phyloP scores from a whole-genome alignment of 441 rosid species.

The Raphanus hybrid region DNA sequence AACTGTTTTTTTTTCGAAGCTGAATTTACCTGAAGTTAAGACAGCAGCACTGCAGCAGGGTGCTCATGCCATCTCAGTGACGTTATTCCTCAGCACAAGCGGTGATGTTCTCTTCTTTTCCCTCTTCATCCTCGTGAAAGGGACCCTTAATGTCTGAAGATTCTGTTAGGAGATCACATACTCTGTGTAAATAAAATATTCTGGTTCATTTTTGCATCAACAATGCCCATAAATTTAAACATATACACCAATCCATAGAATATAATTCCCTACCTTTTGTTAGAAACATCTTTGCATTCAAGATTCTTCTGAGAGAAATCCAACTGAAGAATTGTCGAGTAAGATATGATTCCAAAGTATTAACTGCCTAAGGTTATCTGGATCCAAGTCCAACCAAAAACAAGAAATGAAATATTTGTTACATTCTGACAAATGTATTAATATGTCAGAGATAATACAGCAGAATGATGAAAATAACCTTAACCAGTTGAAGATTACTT shows the following conservation, averaged over 20 bases:
- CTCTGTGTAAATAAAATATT: not conserved
- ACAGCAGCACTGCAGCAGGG: not conserved
- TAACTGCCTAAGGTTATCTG: not conserved
- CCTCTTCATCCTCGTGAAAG: not conserved
- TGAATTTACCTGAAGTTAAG: not conserved
- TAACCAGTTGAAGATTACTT: not conserved
- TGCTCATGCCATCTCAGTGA: too few species aligned
- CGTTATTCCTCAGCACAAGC: not conserved
- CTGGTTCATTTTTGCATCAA: not conserved
- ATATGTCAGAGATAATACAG: constrained; percentile 12
- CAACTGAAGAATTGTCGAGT: not conserved
- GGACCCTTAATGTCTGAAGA: not conserved
- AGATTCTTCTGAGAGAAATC: not conserved
- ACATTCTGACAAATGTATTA: constrained; percentile 5
- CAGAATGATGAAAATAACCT: not conserved
- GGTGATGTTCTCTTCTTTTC: not conserved
- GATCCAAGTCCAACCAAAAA: not conserved
- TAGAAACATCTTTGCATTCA: not conserved
- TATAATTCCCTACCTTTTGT: not conserved
- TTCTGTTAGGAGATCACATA: not conserved
- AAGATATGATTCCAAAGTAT: not conserved
- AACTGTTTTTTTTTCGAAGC: not conserved
- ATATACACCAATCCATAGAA: not conserved
- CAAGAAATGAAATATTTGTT: constrained; percentile 2
- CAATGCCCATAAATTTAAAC: not conserved